phyloP scores from a whole-genome alignment of 352 stramenopile species.

The Phytophthora quininea region DNA sequence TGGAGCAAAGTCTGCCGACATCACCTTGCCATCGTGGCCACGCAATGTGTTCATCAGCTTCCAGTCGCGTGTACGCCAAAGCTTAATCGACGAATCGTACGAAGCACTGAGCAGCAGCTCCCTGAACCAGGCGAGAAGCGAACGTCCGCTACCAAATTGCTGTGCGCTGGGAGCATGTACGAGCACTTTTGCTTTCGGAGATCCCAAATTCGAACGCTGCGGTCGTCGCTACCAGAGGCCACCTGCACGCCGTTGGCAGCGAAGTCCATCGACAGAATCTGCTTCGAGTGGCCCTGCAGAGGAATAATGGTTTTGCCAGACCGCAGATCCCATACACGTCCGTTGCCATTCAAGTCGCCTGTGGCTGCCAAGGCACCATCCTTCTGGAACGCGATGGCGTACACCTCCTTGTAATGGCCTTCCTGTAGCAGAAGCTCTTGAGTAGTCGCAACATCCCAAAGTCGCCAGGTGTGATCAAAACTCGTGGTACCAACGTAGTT shows the following conservation, averaged over 20 bases:
- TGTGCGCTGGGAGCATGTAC: conserved; percentile 95
- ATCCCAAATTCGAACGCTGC: conserved; percentile 97
- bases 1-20: conserved; percentile 90
- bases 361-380: conserved; percentile 94
- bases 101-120: conserved; percentile 92
- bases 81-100: conserved; percentile 95
- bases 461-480: conserved; percentile 97
- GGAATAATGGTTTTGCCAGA: conserved; percentile 93
- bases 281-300: conserved; percentile 94
- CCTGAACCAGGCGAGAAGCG: conserved; percentile 79
- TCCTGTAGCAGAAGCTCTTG: conserved; percentile 95
- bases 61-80: conserved; percentile 96
- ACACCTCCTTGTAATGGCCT: conserved; percentile 95
- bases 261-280: conserved; percentile 95
- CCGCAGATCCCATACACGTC: conserved; percentile 96
- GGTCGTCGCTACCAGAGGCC: conserved; percentile 95
- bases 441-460: conserved; percentile 96
- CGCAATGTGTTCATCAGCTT: conserved; percentile 87
- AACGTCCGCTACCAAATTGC: conserved; percentile 94
- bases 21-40: conserved; percentile 96
- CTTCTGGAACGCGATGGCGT: conserved; percentile 95
- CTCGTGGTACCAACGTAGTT: conserved; percentile 93
- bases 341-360: conserved; percentile 94
- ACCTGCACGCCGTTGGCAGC: conserved; percentile 93
- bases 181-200: conserved; percentile 89